These are phyloP conservation scores for Striga asiatica DNA, from an alignment of 257 asterid genomes.

Conservation along the genomic window DNA sequence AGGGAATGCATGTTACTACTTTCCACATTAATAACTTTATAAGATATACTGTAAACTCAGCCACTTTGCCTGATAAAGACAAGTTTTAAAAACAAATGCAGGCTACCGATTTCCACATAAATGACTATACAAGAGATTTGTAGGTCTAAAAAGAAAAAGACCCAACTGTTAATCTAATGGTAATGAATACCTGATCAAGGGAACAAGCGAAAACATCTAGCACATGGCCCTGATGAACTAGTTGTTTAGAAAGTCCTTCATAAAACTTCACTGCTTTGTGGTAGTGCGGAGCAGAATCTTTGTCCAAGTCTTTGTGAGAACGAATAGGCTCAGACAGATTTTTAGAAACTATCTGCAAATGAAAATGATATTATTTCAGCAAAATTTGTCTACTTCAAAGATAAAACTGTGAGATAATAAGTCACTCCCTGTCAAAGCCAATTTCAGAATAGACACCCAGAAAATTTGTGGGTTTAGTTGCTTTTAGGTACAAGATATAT, in stretches of 20 bases:
- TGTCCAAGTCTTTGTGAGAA: conserved; percentile 95
- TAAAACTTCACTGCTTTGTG: conserved; percentile 90
- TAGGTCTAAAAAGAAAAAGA: no score
- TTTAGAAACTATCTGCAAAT: conserved; percentile 77
- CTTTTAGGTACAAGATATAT: background rate
- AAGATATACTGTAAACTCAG: no score
- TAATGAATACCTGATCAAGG: conserved; percentile 73
- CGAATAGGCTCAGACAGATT: conserved; percentile 85
- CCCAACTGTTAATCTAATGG: no score
- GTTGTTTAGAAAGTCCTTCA: conserved; percentile 82
- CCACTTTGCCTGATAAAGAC: no score
- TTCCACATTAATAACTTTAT: background rate
- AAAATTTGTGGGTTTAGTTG: conserved; percentile 4
- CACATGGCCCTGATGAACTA: conserved; percentile 95
- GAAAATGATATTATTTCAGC: conserved; percentile 14
- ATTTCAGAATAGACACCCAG: no score
- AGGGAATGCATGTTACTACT: background rate
- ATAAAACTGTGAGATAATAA: conserved; percentile 5
- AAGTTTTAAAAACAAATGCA: no score
- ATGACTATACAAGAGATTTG: no score
- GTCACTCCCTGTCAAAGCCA: no score
- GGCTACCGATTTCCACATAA: no score
- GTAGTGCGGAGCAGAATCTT: conserved; percentile 83
- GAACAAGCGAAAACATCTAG: conserved; percentile 92
- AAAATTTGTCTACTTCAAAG: background rate